A percentile compares a stretch with the other conserved stretches of the same genome.
These are phyloP conservation scores for Croton setiger DNA, from an alignment of 441 rosid species.

Conservation along the genomic window DNA sequence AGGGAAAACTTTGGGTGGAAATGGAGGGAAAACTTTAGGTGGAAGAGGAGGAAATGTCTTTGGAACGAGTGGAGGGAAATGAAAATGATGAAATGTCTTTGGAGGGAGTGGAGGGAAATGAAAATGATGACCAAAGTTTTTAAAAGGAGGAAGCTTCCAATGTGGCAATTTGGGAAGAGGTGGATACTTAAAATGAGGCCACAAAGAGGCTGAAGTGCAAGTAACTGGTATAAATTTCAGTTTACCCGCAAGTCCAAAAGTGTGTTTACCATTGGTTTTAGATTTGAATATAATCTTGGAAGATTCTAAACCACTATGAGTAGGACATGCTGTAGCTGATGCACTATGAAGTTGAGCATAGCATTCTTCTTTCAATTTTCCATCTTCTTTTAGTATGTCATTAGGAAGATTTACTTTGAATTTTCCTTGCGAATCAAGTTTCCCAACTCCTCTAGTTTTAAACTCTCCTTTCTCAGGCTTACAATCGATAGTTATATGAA, in stretches of 20 bases:
- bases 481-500: slow-evolving; percentile 69
- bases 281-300: slow-evolving; percentile 51
- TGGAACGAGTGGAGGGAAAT: slow-evolving; percentile 12
- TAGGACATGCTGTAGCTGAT: slow-evolving; percentile 53
- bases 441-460: slow-evolving; percentile 49
- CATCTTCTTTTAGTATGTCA: slow-evolving; percentile 48
- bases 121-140: slow-evolving; percentile 28
- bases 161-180: slow-evolving; percentile 24
- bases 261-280: slow-evolving; percentile 35
- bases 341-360: slow-evolving; percentile 85
- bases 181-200: slow-evolving; percentile 48
- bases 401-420: slow-evolving; percentile 54
- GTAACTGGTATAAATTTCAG: slow-evolving; percentile 55
- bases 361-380: slow-evolving; percentile 63
- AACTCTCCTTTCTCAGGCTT: slow-evolving; percentile 47
- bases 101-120: slow-evolving; percentile 1
- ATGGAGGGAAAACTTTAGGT: slow-evolving; percentile 11
- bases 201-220: slow-evolving; percentile 59
- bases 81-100: not conserved
- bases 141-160: slow-evolving; percentile 35
- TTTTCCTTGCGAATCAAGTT: slow-evolving; percentile 61
- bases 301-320: slow-evolving; percentile 44
- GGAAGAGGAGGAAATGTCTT: slow-evolving; percentile 9
- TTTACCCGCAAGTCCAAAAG: slow-evolving; percentile 51
- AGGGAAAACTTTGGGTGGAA: slow-evolving; percentile 25